A percentile compares a stretch with the other conserved stretches of the same genome.
Conservation (phyloP, 2,329 filamentous ascomycete species). For the Exserohilum rostratum region DNA sequence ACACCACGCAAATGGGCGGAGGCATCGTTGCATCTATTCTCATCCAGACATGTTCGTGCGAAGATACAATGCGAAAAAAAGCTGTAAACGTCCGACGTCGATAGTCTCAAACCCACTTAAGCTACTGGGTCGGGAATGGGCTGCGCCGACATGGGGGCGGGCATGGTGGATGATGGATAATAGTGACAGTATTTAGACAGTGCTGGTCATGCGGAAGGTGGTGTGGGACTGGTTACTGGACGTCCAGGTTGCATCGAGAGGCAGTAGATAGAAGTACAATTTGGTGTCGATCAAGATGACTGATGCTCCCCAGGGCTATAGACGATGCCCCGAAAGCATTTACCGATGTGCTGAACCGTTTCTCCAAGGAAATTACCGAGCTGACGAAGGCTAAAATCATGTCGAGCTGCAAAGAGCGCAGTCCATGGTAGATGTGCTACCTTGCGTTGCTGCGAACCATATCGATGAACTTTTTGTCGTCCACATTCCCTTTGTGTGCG, state of each 20-base stretch:
- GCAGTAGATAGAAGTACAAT: conserved; percentile 53
- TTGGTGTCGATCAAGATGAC: conserved; percentile 50
- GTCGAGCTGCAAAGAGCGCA: conserved; percentile 42
- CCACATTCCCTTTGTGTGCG: conserved; percentile 41
- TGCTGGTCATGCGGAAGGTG: conserved; percentile 43
- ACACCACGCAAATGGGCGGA: background rate
- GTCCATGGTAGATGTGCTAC: conserved; percentile 44
- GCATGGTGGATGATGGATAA: conserved; percentile 33
- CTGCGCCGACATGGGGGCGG: conserved; percentile 37
- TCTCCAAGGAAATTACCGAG: conserved; percentile 52
- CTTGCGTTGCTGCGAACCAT: conserved; percentile 43
- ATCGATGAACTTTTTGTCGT: conserved; percentile 49
- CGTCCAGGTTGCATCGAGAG: conserved; percentile 45
- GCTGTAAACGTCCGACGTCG: conserved; percentile 30
- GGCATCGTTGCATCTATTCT: conserved; percentile 3
- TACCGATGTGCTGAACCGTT: conserved; percentile 48
- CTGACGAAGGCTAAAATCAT: conserved; percentile 46
- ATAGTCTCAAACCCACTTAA: conserved; percentile 32
- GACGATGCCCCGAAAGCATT: conserved; percentile 46
- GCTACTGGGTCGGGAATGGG: conserved; percentile 30
- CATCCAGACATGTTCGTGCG: conserved; percentile 20
- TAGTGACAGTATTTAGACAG: conserved; percentile 45
- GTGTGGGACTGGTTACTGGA: conserved; percentile 47
- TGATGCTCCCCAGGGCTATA: conserved; percentile 42
- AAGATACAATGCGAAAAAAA: conserved; percentile 29